phyloP scores from a whole-genome alignment of 352 stramenopile genomes.

The Pythium sukuiense region DNA sequence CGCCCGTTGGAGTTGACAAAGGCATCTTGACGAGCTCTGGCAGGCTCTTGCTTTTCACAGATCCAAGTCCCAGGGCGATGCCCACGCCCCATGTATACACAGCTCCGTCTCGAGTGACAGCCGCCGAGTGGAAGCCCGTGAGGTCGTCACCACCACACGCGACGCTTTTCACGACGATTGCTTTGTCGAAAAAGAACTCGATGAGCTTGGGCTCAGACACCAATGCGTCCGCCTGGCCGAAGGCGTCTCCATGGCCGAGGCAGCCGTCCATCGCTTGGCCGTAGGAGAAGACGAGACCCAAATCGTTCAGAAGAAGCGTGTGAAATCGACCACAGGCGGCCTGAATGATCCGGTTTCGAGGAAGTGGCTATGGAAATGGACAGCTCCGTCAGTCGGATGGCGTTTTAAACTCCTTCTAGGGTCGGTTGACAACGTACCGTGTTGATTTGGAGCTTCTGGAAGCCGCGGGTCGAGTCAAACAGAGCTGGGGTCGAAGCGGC shows the following conservation, averaged over 20 bases:
- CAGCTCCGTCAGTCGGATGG: too few species aligned
- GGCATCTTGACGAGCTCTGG: slow-evolving; percentile 34
- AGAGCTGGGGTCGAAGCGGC: not conserved
- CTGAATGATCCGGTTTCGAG: slow-evolving; percentile 59
- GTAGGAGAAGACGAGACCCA: slow-evolving; percentile 62
- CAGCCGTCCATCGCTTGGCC: slow-evolving; percentile 53
- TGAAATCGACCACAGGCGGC: slow-evolving; percentile 60
- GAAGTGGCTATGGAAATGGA: slow-evolving; percentile 36
- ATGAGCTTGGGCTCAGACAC: slow-evolving; percentile 40
- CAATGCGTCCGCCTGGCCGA: slow-evolving; percentile 21
- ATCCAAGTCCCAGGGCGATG: slow-evolving; percentile 45
- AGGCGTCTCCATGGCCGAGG: slow-evolving; percentile 35
- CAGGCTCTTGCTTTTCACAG: slow-evolving; percentile 35
- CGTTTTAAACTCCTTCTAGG: too few species aligned
- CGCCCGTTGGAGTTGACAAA: not conserved
- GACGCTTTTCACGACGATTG: slow-evolving; percentile 39
- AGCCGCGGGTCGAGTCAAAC: slow-evolving; percentile 3
- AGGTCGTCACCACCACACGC: slow-evolving; percentile 57
- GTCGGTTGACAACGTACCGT: slow-evolving; percentile 31
- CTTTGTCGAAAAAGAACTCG: slow-evolving; percentile 53
- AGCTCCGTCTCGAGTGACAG: slow-evolving; percentile 46
- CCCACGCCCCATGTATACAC: slow-evolving; percentile 83
- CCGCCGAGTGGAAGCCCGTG: slow-evolving; percentile 68
- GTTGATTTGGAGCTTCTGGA: slow-evolving; percentile 31
- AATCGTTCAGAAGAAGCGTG: slow-evolving; percentile 62